Percentiles rank a stretch among this genome's conserved stretches.
phyloP scores from a whole-genome alignment of 1,139 yeast species.

The Spencermartinsiella ligniputridi region DNA sequence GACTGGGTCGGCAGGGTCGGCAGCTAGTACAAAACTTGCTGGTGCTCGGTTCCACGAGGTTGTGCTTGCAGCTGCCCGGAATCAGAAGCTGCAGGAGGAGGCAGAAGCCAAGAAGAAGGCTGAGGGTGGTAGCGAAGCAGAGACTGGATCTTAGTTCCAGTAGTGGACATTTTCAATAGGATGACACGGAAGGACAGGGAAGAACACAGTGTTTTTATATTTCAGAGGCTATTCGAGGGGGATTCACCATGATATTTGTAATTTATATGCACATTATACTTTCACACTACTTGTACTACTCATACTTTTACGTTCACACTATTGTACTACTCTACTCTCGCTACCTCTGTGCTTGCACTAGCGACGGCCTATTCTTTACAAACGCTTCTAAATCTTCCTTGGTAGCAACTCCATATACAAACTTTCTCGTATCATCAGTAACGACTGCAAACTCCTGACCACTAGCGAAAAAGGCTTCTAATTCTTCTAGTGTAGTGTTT shows the following conservation, averaged over 20 bases:
- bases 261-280: no score
- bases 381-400: slow-evolving; percentile 55
- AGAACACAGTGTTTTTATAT: no score
- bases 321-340: not conserved
- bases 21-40: not conserved
- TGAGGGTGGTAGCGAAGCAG: no score
- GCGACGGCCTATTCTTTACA: slow-evolving; percentile 48
- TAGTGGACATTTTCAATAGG: no score
- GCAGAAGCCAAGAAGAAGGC: not conserved
- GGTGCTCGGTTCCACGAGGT: slow-evolving; percentile 62
- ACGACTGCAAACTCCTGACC: slow-evolving; percentile 57
- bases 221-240: no score
- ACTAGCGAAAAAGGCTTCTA: slow-evolving; percentile 47
- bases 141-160: no score
- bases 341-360: slow-evolving; percentile 1
- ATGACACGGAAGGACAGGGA: no score
- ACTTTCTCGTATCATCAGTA: slow-evolving; percentile 50
- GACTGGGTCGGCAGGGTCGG: not conserved
- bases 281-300: no score
- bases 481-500: slow-evolving; percentile 51
- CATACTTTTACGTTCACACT: no score
- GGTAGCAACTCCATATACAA: slow-evolving; percentile 62
- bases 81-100: slow-evolving; percentile 44
- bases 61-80: slow-evolving; percentile 65
- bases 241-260: no score